Evolutionary conservation across 805 yeast species (phyloP).

Genomic region (Lachancea lanzarotensis): DNA sequence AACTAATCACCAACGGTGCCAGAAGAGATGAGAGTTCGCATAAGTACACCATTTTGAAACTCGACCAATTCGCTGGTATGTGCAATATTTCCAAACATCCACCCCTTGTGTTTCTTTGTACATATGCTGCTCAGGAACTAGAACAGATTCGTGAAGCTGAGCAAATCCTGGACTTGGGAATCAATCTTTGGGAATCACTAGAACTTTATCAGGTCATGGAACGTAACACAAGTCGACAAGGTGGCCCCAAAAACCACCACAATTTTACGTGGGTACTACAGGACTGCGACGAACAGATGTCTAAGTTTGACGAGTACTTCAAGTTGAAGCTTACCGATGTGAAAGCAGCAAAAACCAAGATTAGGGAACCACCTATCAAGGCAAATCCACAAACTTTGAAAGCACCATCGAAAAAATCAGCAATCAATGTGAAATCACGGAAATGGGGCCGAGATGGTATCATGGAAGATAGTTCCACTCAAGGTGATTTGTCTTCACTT

Average conservation of each 20-base stretch:
- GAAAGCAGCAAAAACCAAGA: conserved; percentile 6
- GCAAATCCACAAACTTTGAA: conserved; percentile 1
- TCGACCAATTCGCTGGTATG: conserved; percentile 19
- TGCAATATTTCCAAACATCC: conserved; percentile 31
- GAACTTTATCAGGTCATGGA: conserved; percentile 27
- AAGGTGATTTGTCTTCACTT: conserved; percentile 36
- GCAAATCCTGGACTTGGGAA: conserved; percentile 35
- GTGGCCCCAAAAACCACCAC: conserved; percentile 19
- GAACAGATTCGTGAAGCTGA: conserved; percentile 40
- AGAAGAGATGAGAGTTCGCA: conserved; percentile 17
- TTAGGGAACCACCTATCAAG: conserved; percentile 8
- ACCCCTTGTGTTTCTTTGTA: conserved; percentile 32
- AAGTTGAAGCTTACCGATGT: conserved; percentile 29
- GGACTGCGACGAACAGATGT: conserved; percentile 31
- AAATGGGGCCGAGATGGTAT: conserved; percentile 64
- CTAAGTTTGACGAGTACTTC: conserved; percentile 36
- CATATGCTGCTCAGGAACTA: conserved; percentile 39
- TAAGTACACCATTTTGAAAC: conserved; percentile 7
- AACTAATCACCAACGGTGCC: conserved; percentile 22
- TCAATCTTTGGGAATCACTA: conserved; percentile 33
- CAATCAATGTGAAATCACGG: conserved; percentile 29
- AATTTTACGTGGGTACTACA: conserved; percentile 27
- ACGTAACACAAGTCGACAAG: conserved; percentile 30
- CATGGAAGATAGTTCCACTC: conserved; percentile 36
- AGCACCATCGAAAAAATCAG: conserved; percentile 8